phyloP scores from a whole-genome alignment of 805 yeast species.

The Metschnikowia dekortorum region DNA sequence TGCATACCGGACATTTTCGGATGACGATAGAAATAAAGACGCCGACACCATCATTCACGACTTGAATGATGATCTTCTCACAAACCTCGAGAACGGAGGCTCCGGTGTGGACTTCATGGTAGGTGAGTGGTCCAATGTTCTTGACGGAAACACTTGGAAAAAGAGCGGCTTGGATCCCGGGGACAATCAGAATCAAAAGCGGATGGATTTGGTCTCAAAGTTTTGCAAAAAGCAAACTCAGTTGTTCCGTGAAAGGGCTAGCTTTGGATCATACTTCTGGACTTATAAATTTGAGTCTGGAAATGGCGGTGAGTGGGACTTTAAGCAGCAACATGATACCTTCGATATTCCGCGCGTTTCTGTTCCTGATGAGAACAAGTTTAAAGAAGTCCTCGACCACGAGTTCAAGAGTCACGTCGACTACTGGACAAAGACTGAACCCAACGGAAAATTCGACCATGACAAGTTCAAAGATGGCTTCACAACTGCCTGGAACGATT shows the following conservation, averaged over 20 bases:
- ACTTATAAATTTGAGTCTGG: conserved; percentile 83
- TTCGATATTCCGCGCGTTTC: conserved; percentile 21
- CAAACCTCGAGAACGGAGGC: conserved; percentile 42
- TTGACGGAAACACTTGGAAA: conserved; percentile 74
- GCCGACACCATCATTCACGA: conserved; percentile 63
- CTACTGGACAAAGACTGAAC: conserved; percentile 65
- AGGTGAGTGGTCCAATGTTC: conserved; percentile 89
- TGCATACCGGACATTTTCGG: conserved; percentile 80
- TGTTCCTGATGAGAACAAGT: conserved; percentile 38
- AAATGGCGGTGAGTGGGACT: conserved; percentile 97
- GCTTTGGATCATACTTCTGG: conserved; percentile 84
- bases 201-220: conserved; percentile 52
- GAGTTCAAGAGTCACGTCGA: conserved; percentile 45
- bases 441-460: conserved; percentile 66
- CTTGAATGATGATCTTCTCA: conserved; percentile 46
- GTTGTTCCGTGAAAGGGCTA: conserved; percentile 49
- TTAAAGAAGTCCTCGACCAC: conserved; percentile 35
- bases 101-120: conserved; percentile 64
- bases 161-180: conserved; percentile 30
- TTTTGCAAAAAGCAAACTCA: conserved; percentile 58
- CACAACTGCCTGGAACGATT: conserved; percentile 69
- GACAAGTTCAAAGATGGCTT: conserved; percentile 81
- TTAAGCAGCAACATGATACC: conserved; percentile 63
- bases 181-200: conserved; percentile 24
- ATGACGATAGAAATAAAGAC: conserved; percentile 58